A percentile compares a stretch with the other conserved stretches of the same genome.
These are phyloP conservation scores for Xerocomus alliaceus DNA, from an alignment of 1,284 basidiomycete genomes.

Conservation along the genomic window DNA sequence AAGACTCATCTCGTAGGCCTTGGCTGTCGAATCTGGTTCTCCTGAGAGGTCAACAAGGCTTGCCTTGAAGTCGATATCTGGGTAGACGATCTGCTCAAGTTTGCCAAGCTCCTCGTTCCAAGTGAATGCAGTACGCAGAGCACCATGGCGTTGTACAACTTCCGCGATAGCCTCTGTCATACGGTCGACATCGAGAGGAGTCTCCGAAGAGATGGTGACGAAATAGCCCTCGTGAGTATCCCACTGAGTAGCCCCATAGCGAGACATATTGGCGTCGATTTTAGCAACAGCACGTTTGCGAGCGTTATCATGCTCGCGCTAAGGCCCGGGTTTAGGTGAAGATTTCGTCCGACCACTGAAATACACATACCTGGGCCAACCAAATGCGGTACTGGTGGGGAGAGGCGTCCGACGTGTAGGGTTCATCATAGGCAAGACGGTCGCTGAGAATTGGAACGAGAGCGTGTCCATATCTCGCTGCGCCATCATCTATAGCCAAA, in stretches of 20 bases:
- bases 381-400: slow-evolving; percentile 41
- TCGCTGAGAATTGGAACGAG: slow-evolving; percentile 39
- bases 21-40: slow-evolving; percentile 28
- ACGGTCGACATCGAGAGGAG: slow-evolving; percentile 29
- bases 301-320: slow-evolving; percentile 34
- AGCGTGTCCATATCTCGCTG: slow-evolving; percentile 36
- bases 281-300: slow-evolving; percentile 26
- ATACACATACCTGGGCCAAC: slow-evolving; percentile 35
- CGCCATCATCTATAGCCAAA: slow-evolving; percentile 28
- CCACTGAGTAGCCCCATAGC: slow-evolving; percentile 39
- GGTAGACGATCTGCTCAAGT: slow-evolving; percentile 36
- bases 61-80: slow-evolving; percentile 24
- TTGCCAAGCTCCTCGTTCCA: slow-evolving; percentile 38
- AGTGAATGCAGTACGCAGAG: slow-evolving; percentile 34
- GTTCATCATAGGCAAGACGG: slow-evolving; percentile 38
- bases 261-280: slow-evolving; percentile 34
- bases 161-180: slow-evolving; percentile 34
- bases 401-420: slow-evolving; percentile 38
- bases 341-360: not conserved
- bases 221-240: slow-evolving; percentile 39
- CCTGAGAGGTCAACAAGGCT: slow-evolving; percentile 31
- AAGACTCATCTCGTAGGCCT: slow-evolving; percentile 38
- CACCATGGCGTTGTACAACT: slow-evolving; percentile 34
- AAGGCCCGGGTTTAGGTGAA: not conserved
- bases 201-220: slow-evolving; percentile 29